Evolutionary conservation across 2,329 filamentous ascomycete species (phyloP), one percentile per base, ranked within the genome.

Genomic region (Graphilbum ipis-grandicollis): DNA sequence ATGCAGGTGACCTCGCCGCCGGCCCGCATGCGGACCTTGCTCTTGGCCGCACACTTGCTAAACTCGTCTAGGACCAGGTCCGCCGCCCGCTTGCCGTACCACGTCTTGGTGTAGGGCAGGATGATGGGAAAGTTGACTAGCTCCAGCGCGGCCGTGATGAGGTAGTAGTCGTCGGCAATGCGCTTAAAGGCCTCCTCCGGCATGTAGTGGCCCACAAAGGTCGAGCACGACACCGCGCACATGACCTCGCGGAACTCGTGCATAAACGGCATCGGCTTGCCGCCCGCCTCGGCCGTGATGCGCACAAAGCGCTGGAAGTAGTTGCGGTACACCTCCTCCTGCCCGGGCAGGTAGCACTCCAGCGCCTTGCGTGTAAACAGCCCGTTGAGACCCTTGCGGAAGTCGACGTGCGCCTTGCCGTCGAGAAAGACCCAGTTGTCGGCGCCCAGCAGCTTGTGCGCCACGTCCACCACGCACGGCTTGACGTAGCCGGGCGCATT

Each of bases 111-210:
- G 66, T 73, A 96, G 29, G 88, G 88, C 30, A 96, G 60, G 54
- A 96, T 94, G 59, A 96, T 80, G 41, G 90, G 88, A 65, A 96
- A 93, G 66, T 96, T 96, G 66, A 98, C 90, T 33, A 96, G 71
- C 59, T 98, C 90, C 47, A 96, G 72, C 18, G 90, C 90, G 40
- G 81, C 88, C 13, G 90, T 96, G 54, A 96, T 93, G 45, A 88
- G 72, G 60, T 93, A 96, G 63, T 93, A 98, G 60, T 96, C 86
- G 57, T 93, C 80, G 43, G 88, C 80, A 45, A 96, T 90, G 65
- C 82, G 86, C 70, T 92, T 88, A 51, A 96, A 77, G 34, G 80
- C 75, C 54, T 84, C 80, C 41, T 93, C 81, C 33, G 79, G 76
- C 57, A 94, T 88, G 63, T 96, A 96, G 63, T 93, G 77, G 31